phyloP scores from a whole-genome alignment of 1,284 basidiomycete genomes.

The Rhodotorula sp. region DNA sequence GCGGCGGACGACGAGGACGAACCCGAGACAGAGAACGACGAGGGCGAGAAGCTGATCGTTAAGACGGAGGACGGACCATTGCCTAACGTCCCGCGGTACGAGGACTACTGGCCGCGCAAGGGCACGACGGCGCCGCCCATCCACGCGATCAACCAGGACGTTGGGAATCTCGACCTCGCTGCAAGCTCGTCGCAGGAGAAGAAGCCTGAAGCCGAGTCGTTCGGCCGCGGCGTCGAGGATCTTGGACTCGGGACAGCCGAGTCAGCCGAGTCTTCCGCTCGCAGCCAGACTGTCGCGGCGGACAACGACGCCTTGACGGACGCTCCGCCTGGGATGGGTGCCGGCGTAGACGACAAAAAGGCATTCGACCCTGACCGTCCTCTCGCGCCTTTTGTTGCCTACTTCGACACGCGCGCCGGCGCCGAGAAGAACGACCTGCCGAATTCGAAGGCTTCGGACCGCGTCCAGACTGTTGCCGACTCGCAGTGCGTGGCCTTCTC shows the following conservation, averaged over 20 bases:
- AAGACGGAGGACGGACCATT: neutral
- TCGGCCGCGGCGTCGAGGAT: too few relatives aligned
- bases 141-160: neutral
- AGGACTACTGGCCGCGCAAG: neutral
- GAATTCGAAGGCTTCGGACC: slow-evolving; percentile 44
- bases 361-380: slow-evolving; percentile 14
- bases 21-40: slow-evolving; percentile 11
- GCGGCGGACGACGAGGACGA: slow-evolving; percentile 41
- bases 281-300: too few relatives aligned
- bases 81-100: neutral
- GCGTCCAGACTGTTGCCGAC: slow-evolving; percentile 9
- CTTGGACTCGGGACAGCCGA: too few relatives aligned
- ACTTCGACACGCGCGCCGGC: slow-evolving; percentile 75
- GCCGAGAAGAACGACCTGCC: slow-evolving; percentile 64
- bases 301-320: neutral
- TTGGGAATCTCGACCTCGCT: neutral
- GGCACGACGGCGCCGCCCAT: neutral
- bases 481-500: neutral
- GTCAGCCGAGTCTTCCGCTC: too few relatives aligned
- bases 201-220: too few relatives aligned
- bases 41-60: neutral
- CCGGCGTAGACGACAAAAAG: neutral
- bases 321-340: neutral
- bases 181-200: too few relatives aligned
- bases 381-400: slow-evolving; percentile 60